Percentiles rank a stretch among this genome's conserved stretches.
These are phyloP conservation scores for Leccinum subgranulosum DNA, from an alignment of 768 basidiomycete species.

Conservation along the genomic window DNA sequence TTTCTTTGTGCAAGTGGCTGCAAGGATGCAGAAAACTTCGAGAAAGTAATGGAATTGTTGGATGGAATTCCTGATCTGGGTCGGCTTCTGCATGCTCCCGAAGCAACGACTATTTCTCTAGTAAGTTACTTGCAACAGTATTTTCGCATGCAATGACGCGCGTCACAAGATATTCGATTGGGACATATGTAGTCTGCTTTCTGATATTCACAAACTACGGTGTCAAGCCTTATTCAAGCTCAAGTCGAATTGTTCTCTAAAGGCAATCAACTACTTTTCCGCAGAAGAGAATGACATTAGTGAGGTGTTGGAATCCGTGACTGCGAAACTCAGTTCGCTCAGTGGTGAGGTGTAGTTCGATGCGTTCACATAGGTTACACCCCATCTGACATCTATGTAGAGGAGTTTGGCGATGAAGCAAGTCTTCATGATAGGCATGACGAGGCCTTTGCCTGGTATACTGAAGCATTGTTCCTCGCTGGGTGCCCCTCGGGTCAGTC, in stretches of 20 bases:
- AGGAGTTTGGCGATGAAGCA: constrained; percentile 11
- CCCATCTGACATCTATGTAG: background rate
- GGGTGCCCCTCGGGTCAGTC: constrained; percentile 3
- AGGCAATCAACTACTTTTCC: background rate
- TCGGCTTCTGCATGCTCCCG: background rate
- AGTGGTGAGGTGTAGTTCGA: constrained; percentile 4
- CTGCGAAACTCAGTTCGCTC: constrained; percentile 8
- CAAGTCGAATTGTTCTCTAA: background rate
- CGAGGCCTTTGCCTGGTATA: constrained; percentile 13
- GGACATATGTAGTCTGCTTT: constrained; percentile 4
- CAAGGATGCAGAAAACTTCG: background rate
- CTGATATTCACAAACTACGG: background rate
- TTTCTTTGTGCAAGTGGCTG: background rate
- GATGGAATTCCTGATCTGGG: background rate
- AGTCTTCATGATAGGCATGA: background rate
- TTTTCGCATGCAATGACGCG: background rate
- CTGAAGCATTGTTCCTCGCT: constrained; percentile 5
- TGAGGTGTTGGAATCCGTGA: constrained; percentile 6
- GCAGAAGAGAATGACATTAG: background rate
- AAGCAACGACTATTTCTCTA: background rate
- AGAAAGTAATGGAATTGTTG: background rate
- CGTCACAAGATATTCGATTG: constrained; percentile 12
- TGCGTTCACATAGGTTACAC: background rate
- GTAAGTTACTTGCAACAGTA: background rate
- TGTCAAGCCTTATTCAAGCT: constrained; percentile 3